Evolutionary conservation across 305 asterid genomes (phyloP), one percentile per base, ranked within the genome.

Genomic region (Caryopteris hybrid): DNA sequence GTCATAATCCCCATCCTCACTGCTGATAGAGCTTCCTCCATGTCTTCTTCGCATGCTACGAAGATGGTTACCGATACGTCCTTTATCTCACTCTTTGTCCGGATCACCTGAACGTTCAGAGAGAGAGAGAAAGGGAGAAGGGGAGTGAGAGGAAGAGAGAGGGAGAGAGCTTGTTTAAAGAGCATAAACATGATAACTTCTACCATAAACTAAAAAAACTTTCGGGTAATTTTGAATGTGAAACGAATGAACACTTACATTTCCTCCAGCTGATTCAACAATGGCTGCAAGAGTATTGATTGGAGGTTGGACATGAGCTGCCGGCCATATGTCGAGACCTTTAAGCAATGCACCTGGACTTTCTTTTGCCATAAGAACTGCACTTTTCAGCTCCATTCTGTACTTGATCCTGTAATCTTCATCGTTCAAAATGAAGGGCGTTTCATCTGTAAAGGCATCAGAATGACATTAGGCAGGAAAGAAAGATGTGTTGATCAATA

Each of bases 41-140:
- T 82, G 77, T 90, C 95, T 79, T 92, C 93, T 65, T 86, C 97
- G 61, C 92, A 86, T 0, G 97, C 97, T 34, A 92, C 69, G 7
- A 85, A 90, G 36, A 92, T 73, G 5, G 91, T 81, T 69, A 72
- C 79, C 6, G 93, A 71, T 38, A 77, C 62, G 8, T 86, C 90
- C 3, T 72, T 78, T 71, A 84, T 76, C 64, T 85, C 79, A 36
- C 71, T 70, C 58, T 69, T 64, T 22, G 79, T 68, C 20, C 61
- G 9, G 70, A 88, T 76, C 10, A 90, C 90, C 98, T 92, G 13
- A 10, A 56, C 29, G 21, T 22, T 13, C 2, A 4, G 20, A 2
- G 2, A 43, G 48, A 13, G 18, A 14, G 51, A 38, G 43, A 38
- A 13, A 34, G 41, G 7, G 0, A 34, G 11, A 34, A 1, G 4